Percentiles rank a stretch among this genome's conserved stretches.
Evolutionary conservation across 805 yeast species (phyloP).

Genomic region (Hanseniaspora occidentalis): DNA sequence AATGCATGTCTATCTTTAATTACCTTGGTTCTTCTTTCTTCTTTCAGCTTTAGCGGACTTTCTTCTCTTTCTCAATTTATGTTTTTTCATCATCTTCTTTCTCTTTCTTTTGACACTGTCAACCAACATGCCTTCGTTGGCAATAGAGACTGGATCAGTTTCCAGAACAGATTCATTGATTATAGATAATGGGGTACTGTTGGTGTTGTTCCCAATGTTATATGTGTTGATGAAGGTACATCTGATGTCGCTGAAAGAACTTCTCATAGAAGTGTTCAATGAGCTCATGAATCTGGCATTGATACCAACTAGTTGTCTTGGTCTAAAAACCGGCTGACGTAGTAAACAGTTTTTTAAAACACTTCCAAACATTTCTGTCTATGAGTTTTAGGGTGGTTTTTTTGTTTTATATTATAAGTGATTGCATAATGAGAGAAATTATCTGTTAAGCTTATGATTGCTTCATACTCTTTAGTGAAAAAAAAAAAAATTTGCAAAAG

Average conservation of each 20-base stretch:
- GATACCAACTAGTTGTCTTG: neutral
- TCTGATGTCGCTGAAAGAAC: neutral
- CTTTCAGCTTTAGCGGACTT: slow-evolving; percentile 76
- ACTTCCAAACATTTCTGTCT: neutral
- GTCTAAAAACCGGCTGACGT: neutral
- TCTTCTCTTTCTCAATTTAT: slow-evolving; percentile 94
- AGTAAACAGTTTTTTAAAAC: neutral
- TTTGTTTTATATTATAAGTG: too few species aligned
- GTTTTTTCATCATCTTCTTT: slow-evolving; percentile 93
- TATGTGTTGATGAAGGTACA: neutral
- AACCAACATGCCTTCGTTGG: slow-evolving; percentile 25
- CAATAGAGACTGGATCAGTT: neutral
- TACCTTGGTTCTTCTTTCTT: slow-evolving; percentile 46
- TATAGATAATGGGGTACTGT: neutral
- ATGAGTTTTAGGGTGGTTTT: too few species aligned
- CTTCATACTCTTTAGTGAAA: too few species aligned
- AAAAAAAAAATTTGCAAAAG: too few species aligned
- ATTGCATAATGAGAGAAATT: too few species aligned
- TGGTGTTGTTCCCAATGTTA: neutral
- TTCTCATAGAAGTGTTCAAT: neutral
- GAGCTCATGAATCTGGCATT: neutral
- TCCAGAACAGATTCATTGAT: neutral
- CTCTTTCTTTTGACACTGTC: slow-evolving; percentile 77
- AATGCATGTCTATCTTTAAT: too few species aligned
- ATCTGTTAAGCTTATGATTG: too few species aligned